Percentiles rank a stretch among this genome's conserved stretches.
These are phyloP conservation scores for Pestalotiopsis sp. DNA, from an alignment of 2,329 filamentous ascomycete genomes.

Conservation along the genomic window DNA sequence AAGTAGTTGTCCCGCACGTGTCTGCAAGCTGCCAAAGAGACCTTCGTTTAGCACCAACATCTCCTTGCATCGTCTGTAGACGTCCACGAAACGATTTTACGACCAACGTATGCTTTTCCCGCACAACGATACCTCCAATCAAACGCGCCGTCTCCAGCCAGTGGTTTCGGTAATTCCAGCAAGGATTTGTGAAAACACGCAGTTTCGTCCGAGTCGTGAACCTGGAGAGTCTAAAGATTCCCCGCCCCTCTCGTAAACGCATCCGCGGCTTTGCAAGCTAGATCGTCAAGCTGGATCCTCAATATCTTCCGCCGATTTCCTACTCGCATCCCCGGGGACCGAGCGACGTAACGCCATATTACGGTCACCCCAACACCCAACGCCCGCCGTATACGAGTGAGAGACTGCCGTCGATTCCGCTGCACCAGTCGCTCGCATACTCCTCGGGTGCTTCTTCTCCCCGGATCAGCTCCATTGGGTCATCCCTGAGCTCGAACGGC, in stretches of 20 bases:
- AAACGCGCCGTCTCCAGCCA: background rate
- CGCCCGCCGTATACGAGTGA: constrained; percentile 71
- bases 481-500: constrained; percentile 51
- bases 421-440: constrained; percentile 70
- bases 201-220: constrained; percentile 9
- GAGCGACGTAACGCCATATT: constrained; percentile 68
- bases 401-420: constrained; percentile 71
- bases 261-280: constrained; percentile 39
- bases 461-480: constrained; percentile 75
- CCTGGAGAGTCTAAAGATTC: background rate
- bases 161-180: background rate
- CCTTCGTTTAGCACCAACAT: background rate
- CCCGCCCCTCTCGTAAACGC: constrained; percentile 13
- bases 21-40: background rate
- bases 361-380: constrained; percentile 67
- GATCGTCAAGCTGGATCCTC: constrained; percentile 85
- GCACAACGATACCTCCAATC: background rate
- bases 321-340: constrained; percentile 80
- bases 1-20: background rate
- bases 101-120: background rate
- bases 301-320: constrained; percentile 73
- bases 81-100: background rate
- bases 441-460: constrained; percentile 75
- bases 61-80: background rate
- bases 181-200: background rate